Evolutionary conservation across 768 basidiomycete genomes (phyloP).

Genomic region (Amanita pallidorosea): DNA sequence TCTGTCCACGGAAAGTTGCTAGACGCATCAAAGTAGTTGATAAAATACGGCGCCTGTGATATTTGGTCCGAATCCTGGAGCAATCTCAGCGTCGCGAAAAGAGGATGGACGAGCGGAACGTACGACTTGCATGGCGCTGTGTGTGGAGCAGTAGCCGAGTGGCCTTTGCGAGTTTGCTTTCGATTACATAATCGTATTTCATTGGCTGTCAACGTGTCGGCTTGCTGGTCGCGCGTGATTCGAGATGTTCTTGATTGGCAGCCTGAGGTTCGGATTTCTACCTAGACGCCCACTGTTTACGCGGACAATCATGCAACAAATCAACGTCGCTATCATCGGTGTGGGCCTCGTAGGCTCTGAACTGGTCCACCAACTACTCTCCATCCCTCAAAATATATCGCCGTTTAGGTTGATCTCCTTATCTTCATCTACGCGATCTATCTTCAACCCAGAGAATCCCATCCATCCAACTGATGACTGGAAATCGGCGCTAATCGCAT

Average conservation of each 20-base stretch:
- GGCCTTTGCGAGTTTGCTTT: neutral
- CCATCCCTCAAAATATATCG: conserved; percentile 42
- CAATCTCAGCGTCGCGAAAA: neutral
- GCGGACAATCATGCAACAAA: conserved; percentile 2
- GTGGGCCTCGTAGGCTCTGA: conserved; percentile 89
- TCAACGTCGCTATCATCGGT: conserved; percentile 74
- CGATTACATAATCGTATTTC: neutral
- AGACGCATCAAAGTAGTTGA: conserved; percentile 3
- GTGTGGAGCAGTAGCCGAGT: neutral
- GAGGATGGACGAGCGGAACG: neutral
- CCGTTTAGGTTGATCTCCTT: conserved; percentile 60
- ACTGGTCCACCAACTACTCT: conserved; percentile 71
- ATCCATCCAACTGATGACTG: conserved; percentile 21
- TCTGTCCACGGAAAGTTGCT: conserved; percentile 48
- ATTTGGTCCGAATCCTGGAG: neutral
- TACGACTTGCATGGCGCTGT: conserved; percentile 4
- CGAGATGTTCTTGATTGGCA: neutral
- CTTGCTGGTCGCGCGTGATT: no score
- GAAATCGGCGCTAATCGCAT: conserved; percentile 27
- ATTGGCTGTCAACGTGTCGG: neutral
- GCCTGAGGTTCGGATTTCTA: neutral
- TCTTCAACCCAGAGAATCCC: conserved; percentile 39
- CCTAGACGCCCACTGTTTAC: neutral
- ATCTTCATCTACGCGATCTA: conserved; percentile 51
- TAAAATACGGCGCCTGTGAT: neutral